Percentiles rank a stretch among this genome's conserved stretches.
phyloP scores from a whole-genome alignment of 176 grass and related monocot genomes.

The Bothriochloa decipiens region DNA sequence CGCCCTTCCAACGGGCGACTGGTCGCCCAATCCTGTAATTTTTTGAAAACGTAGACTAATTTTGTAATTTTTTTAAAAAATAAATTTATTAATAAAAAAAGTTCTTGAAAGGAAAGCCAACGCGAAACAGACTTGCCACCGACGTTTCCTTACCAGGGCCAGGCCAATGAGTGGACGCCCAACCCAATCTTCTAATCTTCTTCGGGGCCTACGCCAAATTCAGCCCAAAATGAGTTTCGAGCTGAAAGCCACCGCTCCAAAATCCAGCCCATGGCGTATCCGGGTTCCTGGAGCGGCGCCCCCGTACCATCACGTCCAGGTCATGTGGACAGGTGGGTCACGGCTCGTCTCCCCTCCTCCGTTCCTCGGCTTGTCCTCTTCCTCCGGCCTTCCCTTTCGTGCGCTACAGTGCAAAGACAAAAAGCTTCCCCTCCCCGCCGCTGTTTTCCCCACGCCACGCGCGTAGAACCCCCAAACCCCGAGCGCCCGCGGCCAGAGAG shows the following conservation, averaged over 20 bases:
- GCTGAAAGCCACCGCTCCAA: neutral
- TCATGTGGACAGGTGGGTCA: no score
- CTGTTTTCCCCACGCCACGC: neutral
- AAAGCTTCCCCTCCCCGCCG: neutral
- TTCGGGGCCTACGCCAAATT: neutral
- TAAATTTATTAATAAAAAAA: no score
- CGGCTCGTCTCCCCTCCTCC: neutral
- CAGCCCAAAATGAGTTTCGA: neutral
- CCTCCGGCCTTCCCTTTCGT: conserved; percentile 37
- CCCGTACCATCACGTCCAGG: neutral
- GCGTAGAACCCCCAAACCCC: conserved; percentile 37
- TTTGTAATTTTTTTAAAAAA: no score
- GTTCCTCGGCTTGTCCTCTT: conserved; percentile 28
- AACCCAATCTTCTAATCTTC: neutral
- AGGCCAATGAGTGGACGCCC: neutral
- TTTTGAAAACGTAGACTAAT: no score
- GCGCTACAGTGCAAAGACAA: conserved; percentile 21
- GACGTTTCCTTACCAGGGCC: no score
- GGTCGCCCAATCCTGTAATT: no score
- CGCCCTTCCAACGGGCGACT: no score
- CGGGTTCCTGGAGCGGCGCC: neutral
- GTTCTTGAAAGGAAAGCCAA: neutral
- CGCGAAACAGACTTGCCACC: no score
- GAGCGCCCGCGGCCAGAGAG: neutral
- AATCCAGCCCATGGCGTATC: neutral